phyloP scores from a whole-genome alignment of 1,284 basidiomycete genomes.

The Lentinula novae-zelandiae region DNA sequence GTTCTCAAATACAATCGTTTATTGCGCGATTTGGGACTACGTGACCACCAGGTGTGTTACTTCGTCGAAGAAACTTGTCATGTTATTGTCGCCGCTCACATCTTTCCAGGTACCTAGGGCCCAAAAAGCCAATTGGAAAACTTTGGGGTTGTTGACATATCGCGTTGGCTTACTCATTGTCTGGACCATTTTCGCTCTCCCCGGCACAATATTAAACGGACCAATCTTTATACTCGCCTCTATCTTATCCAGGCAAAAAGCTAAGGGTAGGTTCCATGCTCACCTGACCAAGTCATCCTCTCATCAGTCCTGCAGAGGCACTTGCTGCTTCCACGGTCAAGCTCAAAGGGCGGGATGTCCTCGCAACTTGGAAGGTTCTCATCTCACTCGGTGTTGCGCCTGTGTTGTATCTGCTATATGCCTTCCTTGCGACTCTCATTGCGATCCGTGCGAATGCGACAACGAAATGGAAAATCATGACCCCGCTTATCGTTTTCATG shows the following conservation, averaged over 20 bases:
- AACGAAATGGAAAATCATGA: slow-evolving; percentile 65
- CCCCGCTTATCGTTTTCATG: slow-evolving; percentile 77
- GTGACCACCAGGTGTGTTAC: slow-evolving; percentile 86
- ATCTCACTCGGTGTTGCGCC: slow-evolving; percentile 92
- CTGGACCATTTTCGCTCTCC: slow-evolving; percentile 88
- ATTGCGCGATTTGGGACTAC: slow-evolving; percentile 89
- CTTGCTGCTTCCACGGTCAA: slow-evolving; percentile 96
- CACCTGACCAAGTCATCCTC: slow-evolving; percentile 11
- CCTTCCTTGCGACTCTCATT: slow-evolving; percentile 74
- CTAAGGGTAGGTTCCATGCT: slow-evolving; percentile 62
- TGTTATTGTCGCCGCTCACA: neutral
- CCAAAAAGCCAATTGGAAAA: slow-evolving; percentile 85
- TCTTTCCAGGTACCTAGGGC: slow-evolving; percentile 70
- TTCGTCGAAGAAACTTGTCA: neutral
- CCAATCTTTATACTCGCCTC: slow-evolving; percentile 96
- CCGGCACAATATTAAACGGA: slow-evolving; percentile 92
- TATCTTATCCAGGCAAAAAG: slow-evolving; percentile 85
- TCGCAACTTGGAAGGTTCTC: slow-evolving; percentile 98
- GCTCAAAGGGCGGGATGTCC: slow-evolving; percentile 90
- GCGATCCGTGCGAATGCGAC: slow-evolving; percentile 70
- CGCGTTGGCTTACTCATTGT: slow-evolving; percentile 77
- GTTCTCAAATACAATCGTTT: slow-evolving; percentile 95
- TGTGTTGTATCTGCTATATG: slow-evolving; percentile 84
- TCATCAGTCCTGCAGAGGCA: slow-evolving; percentile 63
- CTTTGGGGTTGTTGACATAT: slow-evolving; percentile 82